Conservation (phyloP, 495 filamentous ascomycete genomes). For the Neurospora cerealis region DNA sequence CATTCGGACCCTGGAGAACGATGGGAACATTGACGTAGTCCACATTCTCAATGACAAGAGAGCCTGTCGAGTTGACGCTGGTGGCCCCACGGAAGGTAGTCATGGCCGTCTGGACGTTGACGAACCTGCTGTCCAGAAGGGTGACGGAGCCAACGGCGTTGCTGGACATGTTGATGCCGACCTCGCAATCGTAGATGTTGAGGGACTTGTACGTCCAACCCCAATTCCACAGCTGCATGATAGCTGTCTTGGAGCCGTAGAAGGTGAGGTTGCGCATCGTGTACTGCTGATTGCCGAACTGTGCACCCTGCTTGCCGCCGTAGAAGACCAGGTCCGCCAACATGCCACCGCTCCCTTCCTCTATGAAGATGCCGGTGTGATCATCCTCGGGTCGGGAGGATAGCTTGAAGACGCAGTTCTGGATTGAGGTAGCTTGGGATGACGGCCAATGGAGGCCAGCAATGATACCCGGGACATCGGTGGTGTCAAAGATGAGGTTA, state of each 20-base stretch:
- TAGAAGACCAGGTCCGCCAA: constrained; percentile 62
- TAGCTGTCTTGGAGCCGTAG: constrained; percentile 71
- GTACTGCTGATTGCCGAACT: constrained; percentile 76
- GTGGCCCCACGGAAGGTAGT: constrained; percentile 49
- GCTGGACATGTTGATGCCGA: constrained; percentile 71
- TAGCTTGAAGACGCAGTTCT: constrained; percentile 82
- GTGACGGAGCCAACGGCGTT: constrained; percentile 63
- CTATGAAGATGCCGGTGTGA: constrained; percentile 68
- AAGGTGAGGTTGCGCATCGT: constrained; percentile 82
- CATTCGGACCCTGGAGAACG: constrained; percentile 44
- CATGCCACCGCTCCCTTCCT: constrained; percentile 64
- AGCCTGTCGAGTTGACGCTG: constrained; percentile 51
- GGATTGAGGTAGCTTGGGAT: constrained; percentile 78
- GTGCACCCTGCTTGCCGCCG: constrained; percentile 53
- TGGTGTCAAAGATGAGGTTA: constrained; percentile 83
- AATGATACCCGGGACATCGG: constrained; percentile 47
- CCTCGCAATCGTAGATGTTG: constrained; percentile 60
- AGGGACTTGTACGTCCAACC: constrained; percentile 76
- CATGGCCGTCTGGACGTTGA: constrained; percentile 52
- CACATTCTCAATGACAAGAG: constrained; percentile 73
- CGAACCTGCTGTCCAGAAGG: constrained; percentile 67
- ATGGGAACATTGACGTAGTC: constrained; percentile 40
- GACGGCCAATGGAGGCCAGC: constrained; percentile 93
- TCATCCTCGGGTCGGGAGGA: constrained; percentile 40
- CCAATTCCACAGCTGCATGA: constrained; percentile 88